Conservation (phyloP, 177 flowering plant species). For the Vitis hybrid region DNA sequence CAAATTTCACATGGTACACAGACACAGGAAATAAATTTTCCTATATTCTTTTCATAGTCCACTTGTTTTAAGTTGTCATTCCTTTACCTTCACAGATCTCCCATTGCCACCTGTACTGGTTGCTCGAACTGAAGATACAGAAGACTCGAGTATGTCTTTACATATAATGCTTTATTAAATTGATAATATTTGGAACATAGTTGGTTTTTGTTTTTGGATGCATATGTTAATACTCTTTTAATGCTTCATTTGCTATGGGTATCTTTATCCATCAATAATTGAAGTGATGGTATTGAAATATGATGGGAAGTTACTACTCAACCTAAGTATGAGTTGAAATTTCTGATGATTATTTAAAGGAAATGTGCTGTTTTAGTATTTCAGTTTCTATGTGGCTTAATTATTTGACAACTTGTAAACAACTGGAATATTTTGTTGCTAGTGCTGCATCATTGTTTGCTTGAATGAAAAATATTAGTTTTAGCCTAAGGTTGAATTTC, state of each 20-base stretch:
- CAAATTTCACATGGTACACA: not conserved
- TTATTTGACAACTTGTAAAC: no score
- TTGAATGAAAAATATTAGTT: no score
- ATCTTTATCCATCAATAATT: not conserved
- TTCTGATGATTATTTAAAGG: not conserved
- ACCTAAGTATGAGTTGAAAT: not conserved
- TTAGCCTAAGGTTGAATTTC: no score
- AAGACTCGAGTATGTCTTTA: conserved; percentile 63
- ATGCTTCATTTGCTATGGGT: not conserved
- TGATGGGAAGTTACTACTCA: not conserved
- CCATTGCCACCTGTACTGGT: conserved; percentile 55
- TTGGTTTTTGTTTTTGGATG: not conserved
- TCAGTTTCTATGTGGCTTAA: no score
- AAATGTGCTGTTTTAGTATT: not conserved
- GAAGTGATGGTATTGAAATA: not conserved
- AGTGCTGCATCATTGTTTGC: no score
- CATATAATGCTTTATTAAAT: not conserved
- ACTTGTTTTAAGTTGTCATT: conserved; percentile 1
- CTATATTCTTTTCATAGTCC: not conserved
- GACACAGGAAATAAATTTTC: not conserved
- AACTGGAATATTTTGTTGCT: no score
- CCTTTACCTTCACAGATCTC: conserved; percentile 43
- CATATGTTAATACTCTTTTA: not conserved
- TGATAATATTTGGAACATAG: not conserved
- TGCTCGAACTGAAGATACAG: conserved; percentile 64